Evolutionary conservation across 179 eudicot species (phyloP), one percentile per base, ranked within the genome.

Genomic region (Silene noctiflora): DNA sequence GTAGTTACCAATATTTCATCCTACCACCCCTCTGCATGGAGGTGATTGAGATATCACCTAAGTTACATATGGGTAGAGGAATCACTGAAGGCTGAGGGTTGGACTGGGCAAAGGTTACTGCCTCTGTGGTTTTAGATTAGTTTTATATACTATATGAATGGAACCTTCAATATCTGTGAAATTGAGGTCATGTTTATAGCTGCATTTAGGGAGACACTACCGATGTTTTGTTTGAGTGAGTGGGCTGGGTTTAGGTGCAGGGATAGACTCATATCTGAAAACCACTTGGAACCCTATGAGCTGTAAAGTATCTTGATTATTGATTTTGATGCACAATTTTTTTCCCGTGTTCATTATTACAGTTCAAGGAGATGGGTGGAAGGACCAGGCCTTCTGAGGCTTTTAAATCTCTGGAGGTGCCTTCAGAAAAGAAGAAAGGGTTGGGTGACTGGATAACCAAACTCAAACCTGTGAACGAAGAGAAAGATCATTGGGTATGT

Each of bases 351-450:
- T 24, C 31, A 25, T 56, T 27, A 62, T 65, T 76, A 76, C 88
- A 92, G 97, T 83, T 88, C 82, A 92, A 92, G 83, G 97, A 92
- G 83, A 89, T 90, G 87, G 92, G 85, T 86, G 92, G 85, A 42
- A 86, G 89, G 72, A 83, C 60, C 78, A 86, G 84, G 80, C 86
- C 93, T 74, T 71, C 89, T 73, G 90, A 90, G 68, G 64, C 85
- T 27, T 75, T 80, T 16, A 89, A 83, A 86, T 69, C 81, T 13
- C 69, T 77, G 78, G 96, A 89, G 66, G 91, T 80, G 73, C 29
- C 88, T 77, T 58, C 88, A 66, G 96, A 89, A 69, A 91, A 89
- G 87, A 91, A 88, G 80, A 91, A 91, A 73, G 96, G 91, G 77
- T 60, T 90, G 63, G 82, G 85, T 69, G 91, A 86, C 73, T 90